Evolutionary conservation across 2,329 filamentous ascomycete genomes (phyloP).

Genomic region (Phialocephala sp.): DNA sequence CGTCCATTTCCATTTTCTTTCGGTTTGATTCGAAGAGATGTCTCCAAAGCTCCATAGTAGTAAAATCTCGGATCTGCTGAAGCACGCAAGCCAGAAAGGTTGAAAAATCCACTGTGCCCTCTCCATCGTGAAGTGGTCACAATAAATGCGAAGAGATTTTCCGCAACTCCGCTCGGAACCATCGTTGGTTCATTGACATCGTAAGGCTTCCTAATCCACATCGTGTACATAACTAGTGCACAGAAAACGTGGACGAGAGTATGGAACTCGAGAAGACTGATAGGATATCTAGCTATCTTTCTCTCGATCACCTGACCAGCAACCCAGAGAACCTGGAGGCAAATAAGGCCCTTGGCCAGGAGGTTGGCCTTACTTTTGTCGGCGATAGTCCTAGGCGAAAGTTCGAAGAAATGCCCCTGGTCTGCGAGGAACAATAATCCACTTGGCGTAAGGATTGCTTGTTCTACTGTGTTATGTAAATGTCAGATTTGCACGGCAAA

Average conservation of each 20-base stretch:
- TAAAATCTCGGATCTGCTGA: too few relatives aligned
- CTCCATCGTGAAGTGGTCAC: neutral
- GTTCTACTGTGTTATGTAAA: constrained; percentile 16
- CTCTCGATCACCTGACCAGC: constrained; percentile 23
- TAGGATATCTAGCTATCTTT: constrained; percentile 19
- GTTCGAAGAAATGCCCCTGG: constrained; percentile 10
- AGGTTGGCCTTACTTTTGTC: constrained; percentile 28
- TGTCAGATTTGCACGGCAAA: constrained; percentile 20
- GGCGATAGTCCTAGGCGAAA: constrained; percentile 14
- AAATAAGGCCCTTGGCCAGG: constrained; percentile 25
- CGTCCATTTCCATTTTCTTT: too few relatives aligned
- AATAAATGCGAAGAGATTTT: constrained; percentile 9
- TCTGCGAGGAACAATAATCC: constrained; percentile 19
- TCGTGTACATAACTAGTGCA: constrained; percentile 23
- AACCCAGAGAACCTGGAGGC: constrained; percentile 26
- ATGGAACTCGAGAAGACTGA: constrained; percentile 26
- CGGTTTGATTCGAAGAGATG: too few relatives aligned
- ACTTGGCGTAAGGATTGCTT: constrained; percentile 6
- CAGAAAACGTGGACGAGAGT: constrained; percentile 27
- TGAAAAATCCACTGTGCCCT: too few relatives aligned
- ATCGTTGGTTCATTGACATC: constrained; percentile 20
- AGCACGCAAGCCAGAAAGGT: too few relatives aligned
- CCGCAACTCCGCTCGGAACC: constrained; percentile 7
- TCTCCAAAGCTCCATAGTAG: too few relatives aligned
- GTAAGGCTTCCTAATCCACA: constrained; percentile 28